phyloP scores from a whole-genome alignment of 2,329 filamentous ascomycete species.

The Aspergillus latus region DNA sequence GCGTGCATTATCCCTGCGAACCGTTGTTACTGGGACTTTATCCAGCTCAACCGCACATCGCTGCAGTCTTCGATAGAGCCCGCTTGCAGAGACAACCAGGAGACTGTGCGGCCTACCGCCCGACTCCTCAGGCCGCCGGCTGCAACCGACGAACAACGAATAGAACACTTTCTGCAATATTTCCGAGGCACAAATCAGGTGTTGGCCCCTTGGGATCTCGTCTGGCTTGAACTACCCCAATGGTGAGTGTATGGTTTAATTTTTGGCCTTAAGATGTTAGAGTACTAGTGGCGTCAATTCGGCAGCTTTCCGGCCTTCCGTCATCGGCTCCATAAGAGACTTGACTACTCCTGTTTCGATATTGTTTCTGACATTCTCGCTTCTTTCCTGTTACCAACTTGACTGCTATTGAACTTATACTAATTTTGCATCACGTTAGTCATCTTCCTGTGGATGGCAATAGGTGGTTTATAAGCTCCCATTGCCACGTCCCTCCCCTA shows the following conservation, averaged over 20 bases:
- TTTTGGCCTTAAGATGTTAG: not conserved
- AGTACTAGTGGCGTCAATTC: conserved; percentile 3
- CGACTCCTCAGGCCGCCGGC: conserved; percentile 2
- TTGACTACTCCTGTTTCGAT: not conserved
- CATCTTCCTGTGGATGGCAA: conserved; percentile 32
- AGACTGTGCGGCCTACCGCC: conserved; percentile 9
- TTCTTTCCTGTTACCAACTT: not conserved
- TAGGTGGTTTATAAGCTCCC: conserved; percentile 27
- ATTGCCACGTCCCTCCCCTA: conserved; percentile 21
- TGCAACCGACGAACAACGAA: not conserved
- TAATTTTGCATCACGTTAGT: conserved; percentile 25
- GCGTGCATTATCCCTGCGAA: not conserved
- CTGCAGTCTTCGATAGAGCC: conserved; percentile 6
- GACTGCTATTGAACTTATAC: conserved; percentile 16
- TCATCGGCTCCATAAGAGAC: conserved; percentile 4
- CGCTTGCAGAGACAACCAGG: not conserved
- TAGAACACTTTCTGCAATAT: not conserved
- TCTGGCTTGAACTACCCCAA: conserved; percentile 15
- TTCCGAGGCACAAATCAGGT: not conserved
- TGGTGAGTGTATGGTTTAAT: conserved; percentile 18
- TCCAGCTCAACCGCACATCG: conserved; percentile 2
- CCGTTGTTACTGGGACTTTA: not conserved
- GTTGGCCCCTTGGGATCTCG: not conserved
- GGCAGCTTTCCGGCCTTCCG: conserved; percentile 11
- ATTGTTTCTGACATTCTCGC: not conserved